Conservation (phyloP, 495 filamentous ascomycete species). For the Penicillium simplicissimum region DNA sequence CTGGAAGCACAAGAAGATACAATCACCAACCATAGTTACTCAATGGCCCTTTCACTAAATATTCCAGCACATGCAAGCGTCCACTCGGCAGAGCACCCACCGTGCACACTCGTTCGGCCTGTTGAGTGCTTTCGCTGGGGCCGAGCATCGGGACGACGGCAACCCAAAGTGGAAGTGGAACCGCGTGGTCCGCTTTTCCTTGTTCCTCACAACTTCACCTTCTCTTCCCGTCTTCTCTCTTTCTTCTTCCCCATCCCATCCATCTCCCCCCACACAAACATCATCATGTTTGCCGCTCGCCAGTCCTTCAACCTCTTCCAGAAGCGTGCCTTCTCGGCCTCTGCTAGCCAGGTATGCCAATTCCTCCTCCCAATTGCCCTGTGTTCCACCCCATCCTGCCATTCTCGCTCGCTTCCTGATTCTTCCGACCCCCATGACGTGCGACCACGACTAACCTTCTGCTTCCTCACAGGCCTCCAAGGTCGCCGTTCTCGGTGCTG, state of each 20-base stretch:
- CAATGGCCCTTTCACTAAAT: no score
- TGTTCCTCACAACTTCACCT: conserved; percentile 7
- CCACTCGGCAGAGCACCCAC: no score
- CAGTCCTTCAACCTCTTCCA: conserved; percentile 71
- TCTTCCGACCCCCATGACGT: conserved; percentile 15
- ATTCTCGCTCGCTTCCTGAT: background rate
- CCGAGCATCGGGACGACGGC: conserved; percentile 28
- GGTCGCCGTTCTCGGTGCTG: conserved; percentile 93
- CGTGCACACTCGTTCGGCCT: background rate
- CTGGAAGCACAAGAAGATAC: no score
- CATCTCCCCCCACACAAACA: background rate
- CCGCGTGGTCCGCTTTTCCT: conserved; percentile 23
- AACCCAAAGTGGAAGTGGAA: conserved; percentile 21
- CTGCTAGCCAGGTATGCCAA: conserved; percentile 75
- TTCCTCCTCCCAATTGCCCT: conserved; percentile 4
- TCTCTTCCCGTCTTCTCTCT: conserved; percentile 12
- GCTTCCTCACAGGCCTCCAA: conserved; percentile 73
- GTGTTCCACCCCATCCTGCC: conserved; percentile 4
- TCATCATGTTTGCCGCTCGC: conserved; percentile 73
- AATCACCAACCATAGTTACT: no score
- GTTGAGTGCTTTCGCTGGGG: background rate
- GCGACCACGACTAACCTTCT: conserved; percentile 33
- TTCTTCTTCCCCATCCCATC: background rate
- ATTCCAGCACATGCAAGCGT: background rate
- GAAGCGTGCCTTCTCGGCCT: conserved; percentile 91